Conservation (phyloP, 352 stramenopile genomes). For the Thraustotheca clavata region DNA sequence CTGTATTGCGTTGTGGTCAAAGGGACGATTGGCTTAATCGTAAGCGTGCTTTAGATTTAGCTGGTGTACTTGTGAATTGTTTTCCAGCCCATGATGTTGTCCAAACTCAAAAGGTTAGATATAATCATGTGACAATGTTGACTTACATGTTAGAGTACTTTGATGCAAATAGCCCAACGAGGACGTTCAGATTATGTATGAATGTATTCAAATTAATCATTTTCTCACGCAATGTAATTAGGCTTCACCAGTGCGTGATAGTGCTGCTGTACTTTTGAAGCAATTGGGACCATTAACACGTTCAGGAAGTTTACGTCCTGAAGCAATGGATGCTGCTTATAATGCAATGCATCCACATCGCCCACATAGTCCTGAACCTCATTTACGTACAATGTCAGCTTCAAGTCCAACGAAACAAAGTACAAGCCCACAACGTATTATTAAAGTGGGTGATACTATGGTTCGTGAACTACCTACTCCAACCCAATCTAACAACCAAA, state of each 20-base stretch:
- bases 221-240: not conserved
- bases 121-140: not conserved
- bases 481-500: not conserved
- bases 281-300: not conserved
- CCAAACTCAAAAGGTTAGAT: not conserved
- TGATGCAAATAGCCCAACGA: not conserved
- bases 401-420: not conserved
- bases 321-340: not conserved
- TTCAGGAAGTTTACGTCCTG: not conserved
- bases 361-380: not conserved
- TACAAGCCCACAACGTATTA: no score
- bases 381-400: not conserved
- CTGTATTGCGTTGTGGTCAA: not conserved
- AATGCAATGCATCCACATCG: not conserved
- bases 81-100: not conserved
- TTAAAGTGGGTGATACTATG: no score
- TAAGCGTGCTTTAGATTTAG: constrained; percentile 13
- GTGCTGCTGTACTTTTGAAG: not conserved
- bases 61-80: not conserved
- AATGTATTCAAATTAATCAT: not conserved
- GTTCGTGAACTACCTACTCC: no score
- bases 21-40: constrained; percentile 16
- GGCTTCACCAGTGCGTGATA: constrained; percentile 19
- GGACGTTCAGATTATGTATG: constrained; percentile 13
- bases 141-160: not conserved